Percentiles rank a stretch among this genome's conserved stretches.
Conservation (phyloP, 305 asterid species). For the Solanum hybrid region DNA sequence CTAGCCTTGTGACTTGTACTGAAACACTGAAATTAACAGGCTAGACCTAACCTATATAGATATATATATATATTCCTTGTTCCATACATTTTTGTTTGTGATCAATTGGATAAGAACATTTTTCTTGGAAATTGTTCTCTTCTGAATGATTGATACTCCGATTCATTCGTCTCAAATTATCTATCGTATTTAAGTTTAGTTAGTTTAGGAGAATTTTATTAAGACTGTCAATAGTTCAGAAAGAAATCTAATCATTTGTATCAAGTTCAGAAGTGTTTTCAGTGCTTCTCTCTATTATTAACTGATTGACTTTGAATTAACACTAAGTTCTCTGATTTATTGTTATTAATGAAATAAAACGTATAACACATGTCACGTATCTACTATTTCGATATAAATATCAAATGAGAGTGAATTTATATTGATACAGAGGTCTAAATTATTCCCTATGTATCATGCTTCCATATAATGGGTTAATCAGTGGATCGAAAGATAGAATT, state of each 20-base stretch:
- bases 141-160: not conserved
- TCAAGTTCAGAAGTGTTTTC: too few species aligned
- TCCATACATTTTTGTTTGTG: not conserved
- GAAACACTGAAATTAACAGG: not conserved
- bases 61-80: not conserved
- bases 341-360: too few species aligned
- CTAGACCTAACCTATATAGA: not conserved
- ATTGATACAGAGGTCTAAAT: not conserved
- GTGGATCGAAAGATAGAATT: not conserved
- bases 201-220: rapidly evolving
- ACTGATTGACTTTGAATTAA: not conserved
- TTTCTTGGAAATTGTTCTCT: not conserved
- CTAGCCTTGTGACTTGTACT: not conserved
- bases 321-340: too few species aligned
- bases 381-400: too few species aligned
- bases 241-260: too few species aligned
- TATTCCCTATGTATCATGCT: not conserved
- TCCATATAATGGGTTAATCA: not conserved
- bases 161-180: not conserved
- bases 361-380: not conserved
- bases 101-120: conserved; percentile 1
- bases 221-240: not conserved
- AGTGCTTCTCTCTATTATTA: not conserved
- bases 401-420: not conserved
- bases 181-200: not conserved